A percentile compares a stretch with the other conserved stretches of the same genome.
phyloP scores from a whole-genome alignment of 2,329 filamentous ascomycete species.

The Arthrobotrys conoides region DNA sequence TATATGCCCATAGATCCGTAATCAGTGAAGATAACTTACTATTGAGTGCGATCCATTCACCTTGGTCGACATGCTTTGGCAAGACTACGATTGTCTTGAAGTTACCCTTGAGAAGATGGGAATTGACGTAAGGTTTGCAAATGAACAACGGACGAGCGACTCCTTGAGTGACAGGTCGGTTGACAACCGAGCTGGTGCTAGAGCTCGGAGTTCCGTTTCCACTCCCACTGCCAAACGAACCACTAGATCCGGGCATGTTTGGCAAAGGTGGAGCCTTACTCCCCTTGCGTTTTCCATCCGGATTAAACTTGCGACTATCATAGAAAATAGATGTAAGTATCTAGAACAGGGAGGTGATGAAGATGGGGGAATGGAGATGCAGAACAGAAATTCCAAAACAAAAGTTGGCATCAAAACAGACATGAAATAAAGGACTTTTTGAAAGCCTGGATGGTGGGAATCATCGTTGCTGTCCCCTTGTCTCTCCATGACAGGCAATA shows the following conservation, averaged over 20 bases:
- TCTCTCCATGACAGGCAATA: not conserved
- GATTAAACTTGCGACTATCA: slow-evolving; percentile 58
- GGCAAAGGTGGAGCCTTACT: slow-evolving; percentile 53
- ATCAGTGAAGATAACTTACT: slow-evolving; percentile 73
- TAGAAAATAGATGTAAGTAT: slow-evolving; percentile 32
- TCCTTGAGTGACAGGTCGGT: slow-evolving; percentile 65
- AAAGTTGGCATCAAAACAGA: not conserved
- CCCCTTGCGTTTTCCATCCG: slow-evolving; percentile 49
- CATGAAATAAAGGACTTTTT: not conserved
- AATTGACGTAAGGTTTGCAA: slow-evolving; percentile 66
- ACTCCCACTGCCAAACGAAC: slow-evolving; percentile 33
- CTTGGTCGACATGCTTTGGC: slow-evolving; percentile 92
- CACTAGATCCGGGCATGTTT: slow-evolving; percentile 53
- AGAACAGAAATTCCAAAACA: not conserved
- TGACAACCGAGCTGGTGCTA: slow-evolving; percentile 71
- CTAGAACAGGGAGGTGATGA: not conserved
- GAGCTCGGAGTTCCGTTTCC: slow-evolving; percentile 66
- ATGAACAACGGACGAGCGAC: slow-evolving; percentile 71
- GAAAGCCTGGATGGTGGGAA: not conserved
- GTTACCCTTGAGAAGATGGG: slow-evolving; percentile 81
- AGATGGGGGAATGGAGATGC: not conserved
- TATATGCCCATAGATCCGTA: not conserved
- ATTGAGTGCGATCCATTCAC: slow-evolving; percentile 96
- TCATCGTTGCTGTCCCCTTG: not conserved
- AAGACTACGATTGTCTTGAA: slow-evolving; percentile 95